Base-by-base conservation (phyloP, 306 rosid genomes). In the Castanea crenata region DNA sequence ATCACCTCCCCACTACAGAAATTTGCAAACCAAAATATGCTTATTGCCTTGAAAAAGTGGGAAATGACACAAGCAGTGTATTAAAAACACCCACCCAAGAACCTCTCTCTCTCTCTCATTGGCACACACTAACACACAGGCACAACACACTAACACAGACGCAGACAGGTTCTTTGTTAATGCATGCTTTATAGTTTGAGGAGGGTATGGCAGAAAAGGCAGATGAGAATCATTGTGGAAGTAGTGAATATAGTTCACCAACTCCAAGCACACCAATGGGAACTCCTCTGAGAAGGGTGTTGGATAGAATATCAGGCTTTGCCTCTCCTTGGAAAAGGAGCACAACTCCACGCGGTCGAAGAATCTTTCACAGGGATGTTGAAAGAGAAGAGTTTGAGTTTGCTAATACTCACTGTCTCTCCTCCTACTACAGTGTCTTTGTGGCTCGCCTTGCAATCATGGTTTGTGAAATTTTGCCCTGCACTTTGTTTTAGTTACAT, bases 371-470 rank as follows among this genome's bases (percentile, higher is more conserved):
- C 27, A 90, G 92, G 69, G 99, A 96, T 79, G 98, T 96, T 18
- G 99, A 96, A 59, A 87, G 91, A 75, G 96, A 96, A 82, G 96
- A 91, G 74, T 90, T 96, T 38, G 98, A 87, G 76, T 87, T 90
- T 85, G 89, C 89, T 3, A 87, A 69, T 78, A 80, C 88, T 71
- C 88, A 85, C 14, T 96, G 99, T 35, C 94, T 96, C 71, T 90
- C 99, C 5, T 96, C 99, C 1, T 96, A 93, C 78, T 96, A 96
- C 84, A 96, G 99, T 69, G 99, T 96, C 71, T 96, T 96, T 76
- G 97, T 93, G 14, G 99, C 92, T 84, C 92, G 99, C 69, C 86
- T 96, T 16, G 99, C 99, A 29, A 96, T 96, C 85, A 96, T 96
- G 99, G 99, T 93, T 67, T 77, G 94, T 89, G 20, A 62, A 67